Evolutionary conservation across 257 asterid genomes (phyloP).

Genomic region (Solanum chiquidenum): DNA sequence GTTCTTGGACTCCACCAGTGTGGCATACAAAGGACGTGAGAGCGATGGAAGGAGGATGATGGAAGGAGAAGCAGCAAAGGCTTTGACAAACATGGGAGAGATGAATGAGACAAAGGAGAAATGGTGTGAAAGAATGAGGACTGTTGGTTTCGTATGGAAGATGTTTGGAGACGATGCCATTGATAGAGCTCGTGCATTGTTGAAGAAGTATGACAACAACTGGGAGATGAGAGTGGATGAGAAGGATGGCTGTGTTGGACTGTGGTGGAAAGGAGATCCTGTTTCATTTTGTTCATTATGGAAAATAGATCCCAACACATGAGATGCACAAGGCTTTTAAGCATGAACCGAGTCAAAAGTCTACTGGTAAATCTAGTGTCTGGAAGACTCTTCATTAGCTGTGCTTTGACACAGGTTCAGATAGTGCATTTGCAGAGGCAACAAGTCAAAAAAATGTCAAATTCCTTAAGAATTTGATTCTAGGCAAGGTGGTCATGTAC

Average conservation of each 20-base stretch:
- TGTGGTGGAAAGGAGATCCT: constrained; percentile 82
- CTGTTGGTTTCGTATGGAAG: constrained; percentile 42
- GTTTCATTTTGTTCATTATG: constrained; percentile 71
- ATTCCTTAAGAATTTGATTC: not conserved
- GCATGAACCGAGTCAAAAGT: not conserved
- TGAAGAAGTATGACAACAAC: constrained; percentile 62
- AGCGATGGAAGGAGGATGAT: constrained; percentile 74
- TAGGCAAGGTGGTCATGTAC: not conserved
- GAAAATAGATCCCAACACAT: constrained; percentile 30
- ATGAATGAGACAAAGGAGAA: constrained; percentile 67
- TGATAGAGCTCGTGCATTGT: constrained; percentile 57
- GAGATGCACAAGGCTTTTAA: not conserved
- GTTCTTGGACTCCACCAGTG: constrained; percentile 65
- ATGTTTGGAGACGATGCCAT: constrained; percentile 50
- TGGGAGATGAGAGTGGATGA: constrained; percentile 73
- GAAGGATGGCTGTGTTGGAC: constrained; percentile 38
- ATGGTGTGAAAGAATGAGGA: constrained; percentile 65
- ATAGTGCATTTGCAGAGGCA: not conserved
- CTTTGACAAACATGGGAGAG: constrained; percentile 37
- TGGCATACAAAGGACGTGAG: constrained; percentile 70
- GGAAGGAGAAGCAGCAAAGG: constrained; percentile 86
- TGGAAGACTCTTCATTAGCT: not conserved
- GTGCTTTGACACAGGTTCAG: not conserved
- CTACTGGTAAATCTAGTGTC: not conserved
- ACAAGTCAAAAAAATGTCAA: not conserved